These are phyloP conservation scores for Penicillium canescens DNA, from an alignment of 495 filamentous ascomycete species.

Conservation along the genomic window DNA sequence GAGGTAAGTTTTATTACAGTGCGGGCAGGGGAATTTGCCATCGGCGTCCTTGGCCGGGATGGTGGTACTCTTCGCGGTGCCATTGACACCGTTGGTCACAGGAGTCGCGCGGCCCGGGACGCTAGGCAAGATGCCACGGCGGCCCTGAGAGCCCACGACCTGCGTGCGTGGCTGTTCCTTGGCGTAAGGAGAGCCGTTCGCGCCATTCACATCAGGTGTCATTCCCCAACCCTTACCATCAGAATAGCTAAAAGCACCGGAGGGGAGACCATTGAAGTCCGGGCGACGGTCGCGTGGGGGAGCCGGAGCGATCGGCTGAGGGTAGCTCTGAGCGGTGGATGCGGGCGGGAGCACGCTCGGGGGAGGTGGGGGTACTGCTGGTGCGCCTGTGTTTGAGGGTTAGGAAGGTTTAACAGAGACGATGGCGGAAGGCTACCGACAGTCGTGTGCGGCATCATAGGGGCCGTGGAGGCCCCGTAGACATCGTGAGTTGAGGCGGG, in stretches of 20 bases:
- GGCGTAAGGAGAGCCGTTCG: conserved; percentile 43
- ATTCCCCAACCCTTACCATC: conserved; percentile 47
- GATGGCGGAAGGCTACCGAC: conserved; percentile 58
- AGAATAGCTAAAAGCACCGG: conserved; percentile 55
- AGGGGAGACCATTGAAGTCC: conserved; percentile 59
- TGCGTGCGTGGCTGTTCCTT: conserved; percentile 71
- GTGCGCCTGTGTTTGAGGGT: conserved; percentile 54
- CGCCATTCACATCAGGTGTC: conserved; percentile 39
- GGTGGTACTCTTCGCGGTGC: conserved; percentile 68
- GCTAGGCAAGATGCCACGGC: conserved; percentile 86
- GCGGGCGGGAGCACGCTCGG: conserved; percentile 65
- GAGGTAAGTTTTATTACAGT: conserved; percentile 96
- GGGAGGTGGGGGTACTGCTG: conserved; percentile 61
- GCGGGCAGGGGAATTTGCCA: conserved; percentile 94
- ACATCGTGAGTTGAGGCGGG: conserved; percentile 63
- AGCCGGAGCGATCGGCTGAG: conserved; percentile 71
- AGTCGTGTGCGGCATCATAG: conserved; percentile 55
- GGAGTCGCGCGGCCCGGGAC: conserved; percentile 76
- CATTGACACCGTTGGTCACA: conserved; percentile 56
- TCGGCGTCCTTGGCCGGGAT: conserved; percentile 92
- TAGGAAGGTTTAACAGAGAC: conserved; percentile 49
- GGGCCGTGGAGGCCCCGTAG: conserved; percentile 50
- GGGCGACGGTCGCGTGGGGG: conserved; percentile 59
- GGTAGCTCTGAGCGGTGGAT: conserved; percentile 64
- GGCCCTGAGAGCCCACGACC: conserved; percentile 89